Evolutionary conservation across 1,284 basidiomycete genomes (phyloP).

Genomic region (Tausonia pullulans): DNA sequence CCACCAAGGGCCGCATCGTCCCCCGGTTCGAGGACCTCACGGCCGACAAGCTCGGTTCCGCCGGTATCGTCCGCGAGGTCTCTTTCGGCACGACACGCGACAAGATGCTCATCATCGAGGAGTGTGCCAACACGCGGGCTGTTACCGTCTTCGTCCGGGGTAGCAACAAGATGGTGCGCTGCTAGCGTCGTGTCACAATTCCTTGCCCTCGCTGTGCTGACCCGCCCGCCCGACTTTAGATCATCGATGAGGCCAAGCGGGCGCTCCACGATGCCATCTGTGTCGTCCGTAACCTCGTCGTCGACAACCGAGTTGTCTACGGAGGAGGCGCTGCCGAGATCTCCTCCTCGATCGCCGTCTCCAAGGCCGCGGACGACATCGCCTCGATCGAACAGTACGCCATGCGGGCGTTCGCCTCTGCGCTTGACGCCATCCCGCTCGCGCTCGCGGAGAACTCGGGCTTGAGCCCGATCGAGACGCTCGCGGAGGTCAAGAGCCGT

Average conservation of each 20-base stretch:
- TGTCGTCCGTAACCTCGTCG: conserved; percentile 87
- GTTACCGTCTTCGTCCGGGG: conserved; percentile 96
- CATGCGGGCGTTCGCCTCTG: conserved; percentile 94
- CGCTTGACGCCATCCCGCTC: conserved; percentile 83
- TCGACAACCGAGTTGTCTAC: conserved; percentile 94
- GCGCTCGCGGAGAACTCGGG: conserved; percentile 97
- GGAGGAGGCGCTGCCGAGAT: conserved; percentile 97
- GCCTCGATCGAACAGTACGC: conserved; percentile 98
- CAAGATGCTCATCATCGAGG: conserved; percentile 98
- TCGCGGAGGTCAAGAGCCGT: conserved; percentile 85
- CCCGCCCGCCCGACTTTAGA: conserved; percentile 41
- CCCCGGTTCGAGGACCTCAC: conserved; percentile 94
- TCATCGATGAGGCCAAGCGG: conserved; percentile 96
- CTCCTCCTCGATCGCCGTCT: conserved; percentile 82
- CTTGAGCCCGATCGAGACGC: conserved; percentile 87
- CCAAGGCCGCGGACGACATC: conserved; percentile 92
- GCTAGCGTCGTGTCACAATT: neutral
- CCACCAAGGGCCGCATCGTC: conserved; percentile 95
- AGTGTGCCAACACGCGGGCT: conserved; percentile 91
- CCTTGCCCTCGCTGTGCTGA: neutral
- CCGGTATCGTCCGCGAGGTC: conserved; percentile 85
- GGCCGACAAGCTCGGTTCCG: conserved; percentile 79
- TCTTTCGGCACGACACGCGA: conserved; percentile 95
- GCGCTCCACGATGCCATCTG: conserved; percentile 96
- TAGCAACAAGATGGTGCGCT: conserved; percentile 88